Evolutionary conservation across 305 asterid genomes (phyloP).

Genomic region (Salvia sclarea): DNA sequence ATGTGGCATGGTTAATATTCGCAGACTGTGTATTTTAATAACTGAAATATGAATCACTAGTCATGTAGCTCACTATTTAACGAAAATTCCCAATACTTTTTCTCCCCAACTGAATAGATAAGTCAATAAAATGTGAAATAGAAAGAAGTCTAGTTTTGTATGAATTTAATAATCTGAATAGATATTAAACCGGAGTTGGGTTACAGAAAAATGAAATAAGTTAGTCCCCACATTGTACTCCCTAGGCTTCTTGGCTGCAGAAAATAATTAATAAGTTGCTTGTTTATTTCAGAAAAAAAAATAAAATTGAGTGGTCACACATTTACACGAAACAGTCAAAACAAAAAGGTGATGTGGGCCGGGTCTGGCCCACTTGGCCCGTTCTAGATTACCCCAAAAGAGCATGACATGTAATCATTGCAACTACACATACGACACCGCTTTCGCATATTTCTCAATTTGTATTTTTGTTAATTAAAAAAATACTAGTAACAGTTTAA

Average conservation of each 20-base stretch:
- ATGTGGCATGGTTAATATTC: not conserved
- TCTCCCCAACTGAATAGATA: too few species aligned
- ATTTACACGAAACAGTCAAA: conserved; percentile 37
- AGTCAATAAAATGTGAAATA: not conserved
- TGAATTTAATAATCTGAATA: not conserved
- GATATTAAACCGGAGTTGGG: conserved; percentile 7
- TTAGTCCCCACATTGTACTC: conserved; percentile 22
- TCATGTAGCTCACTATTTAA: too few species aligned
- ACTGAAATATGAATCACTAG: not conserved
- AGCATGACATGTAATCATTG: conserved; percentile 36
- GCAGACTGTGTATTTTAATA: not conserved
- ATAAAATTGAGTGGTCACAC: conserved; percentile 45
- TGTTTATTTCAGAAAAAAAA: conserved; percentile 10
- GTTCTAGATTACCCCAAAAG: conserved; percentile 32
- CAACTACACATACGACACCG: conserved; percentile 18
- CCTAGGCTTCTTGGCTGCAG: conserved; percentile 36
- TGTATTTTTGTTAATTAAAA: not conserved
- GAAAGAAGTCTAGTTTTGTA: not conserved
- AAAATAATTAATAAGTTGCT: not conserved
- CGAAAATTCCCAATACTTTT: too few species aligned
- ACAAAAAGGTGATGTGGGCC: conserved; percentile 36
- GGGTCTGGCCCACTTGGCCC: conserved; percentile 36
- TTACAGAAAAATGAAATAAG: not conserved
- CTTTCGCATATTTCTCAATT: not conserved
- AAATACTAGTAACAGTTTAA: too few species aligned